A percentile compares a stretch with the other conserved stretches of the same genome.
Conservation (phyloP, 1,139 yeast species). For the Yamadazyma dushanensis region DNA sequence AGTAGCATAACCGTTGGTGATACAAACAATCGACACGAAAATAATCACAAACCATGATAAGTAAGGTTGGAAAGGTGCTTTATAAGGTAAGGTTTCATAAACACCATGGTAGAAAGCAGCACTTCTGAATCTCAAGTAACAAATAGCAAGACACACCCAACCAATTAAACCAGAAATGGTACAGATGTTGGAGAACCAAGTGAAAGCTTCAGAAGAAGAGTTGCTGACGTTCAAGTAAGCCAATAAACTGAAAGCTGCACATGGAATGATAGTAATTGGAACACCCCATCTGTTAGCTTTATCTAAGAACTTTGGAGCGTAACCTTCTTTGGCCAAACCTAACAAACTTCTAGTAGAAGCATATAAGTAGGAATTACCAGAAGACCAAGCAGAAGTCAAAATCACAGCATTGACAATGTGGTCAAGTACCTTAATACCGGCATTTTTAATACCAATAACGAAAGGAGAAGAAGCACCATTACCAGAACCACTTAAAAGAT, state of each 20-base stretch:
- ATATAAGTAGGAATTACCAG: conserved; percentile 46
- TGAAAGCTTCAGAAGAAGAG: conserved; percentile 55
- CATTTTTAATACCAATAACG: conserved; percentile 51
- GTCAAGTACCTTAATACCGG: conserved; percentile 50
- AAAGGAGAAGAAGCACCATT: conserved; percentile 54
- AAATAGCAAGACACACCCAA: conserved; percentile 55
- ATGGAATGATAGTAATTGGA: conserved; percentile 30
- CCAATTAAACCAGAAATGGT: conserved; percentile 71
- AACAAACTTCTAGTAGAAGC: conserved; percentile 44
- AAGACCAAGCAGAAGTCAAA: conserved; percentile 53
- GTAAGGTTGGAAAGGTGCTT: conserved; percentile 44
- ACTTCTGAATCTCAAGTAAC: conserved; percentile 55
- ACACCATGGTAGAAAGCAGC: conserved; percentile 42
- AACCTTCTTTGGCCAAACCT: conserved; percentile 48
- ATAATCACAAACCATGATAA: conserved; percentile 44
- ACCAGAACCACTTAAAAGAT: conserved; percentile 30
- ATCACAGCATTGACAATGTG: conserved; percentile 52
- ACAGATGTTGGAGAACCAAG: conserved; percentile 69
- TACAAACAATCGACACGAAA: conserved; percentile 37
- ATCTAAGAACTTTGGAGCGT: conserved; percentile 48
- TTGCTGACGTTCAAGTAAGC: conserved; percentile 64
- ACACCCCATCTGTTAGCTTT: conserved; percentile 43
- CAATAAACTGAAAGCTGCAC: conserved; percentile 38
- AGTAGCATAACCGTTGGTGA: conserved; percentile 55
- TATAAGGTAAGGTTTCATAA: conserved; percentile 33